Conservation (phyloP, 78 protist genomes). For the Anaeramoeba flamelloides region DNA sequence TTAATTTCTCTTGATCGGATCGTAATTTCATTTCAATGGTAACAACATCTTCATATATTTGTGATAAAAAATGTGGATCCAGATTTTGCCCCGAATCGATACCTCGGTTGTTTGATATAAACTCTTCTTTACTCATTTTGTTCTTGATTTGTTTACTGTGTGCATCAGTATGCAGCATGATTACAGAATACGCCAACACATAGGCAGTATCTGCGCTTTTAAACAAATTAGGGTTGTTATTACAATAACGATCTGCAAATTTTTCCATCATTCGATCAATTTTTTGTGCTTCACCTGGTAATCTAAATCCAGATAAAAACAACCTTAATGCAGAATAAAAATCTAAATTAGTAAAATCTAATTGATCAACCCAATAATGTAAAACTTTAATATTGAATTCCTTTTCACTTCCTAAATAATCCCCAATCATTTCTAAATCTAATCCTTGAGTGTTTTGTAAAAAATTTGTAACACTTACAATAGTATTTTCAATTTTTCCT, state of each 20-base stretch:
- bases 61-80: too few relatives aligned
- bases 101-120: slow-evolving; percentile 8
- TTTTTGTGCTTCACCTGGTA: slow-evolving; percentile 41
- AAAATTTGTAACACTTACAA: background rate
- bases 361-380: too few relatives aligned
- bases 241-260: background rate
- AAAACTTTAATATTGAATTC: background rate
- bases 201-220: slow-evolving; percentile 17
- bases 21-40: too few relatives aligned
- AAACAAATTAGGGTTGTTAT: slow-evolving; percentile 25
- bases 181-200: slow-evolving; percentile 14
- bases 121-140: slow-evolving; percentile 8
- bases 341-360: too few relatives aligned
- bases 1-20: too few relatives aligned
- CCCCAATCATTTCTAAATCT: background rate
- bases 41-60: too few relatives aligned
- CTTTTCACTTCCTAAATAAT: background rate
- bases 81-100: slow-evolving; percentile 1
- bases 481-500: background rate
- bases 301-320: slow-evolving; percentile 15
- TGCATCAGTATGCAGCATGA: slow-evolving; percentile 26
- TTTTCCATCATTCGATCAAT: slow-evolving; percentile 46
- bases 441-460: background rate
- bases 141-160: slow-evolving; percentile 2
- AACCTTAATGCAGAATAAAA: too few relatives aligned